A percentile compares a stretch with the other conserved stretches of the same genome.
Conservation (phyloP, 495 filamentous ascomycete genomes). For the Cairneyella variabilis region DNA sequence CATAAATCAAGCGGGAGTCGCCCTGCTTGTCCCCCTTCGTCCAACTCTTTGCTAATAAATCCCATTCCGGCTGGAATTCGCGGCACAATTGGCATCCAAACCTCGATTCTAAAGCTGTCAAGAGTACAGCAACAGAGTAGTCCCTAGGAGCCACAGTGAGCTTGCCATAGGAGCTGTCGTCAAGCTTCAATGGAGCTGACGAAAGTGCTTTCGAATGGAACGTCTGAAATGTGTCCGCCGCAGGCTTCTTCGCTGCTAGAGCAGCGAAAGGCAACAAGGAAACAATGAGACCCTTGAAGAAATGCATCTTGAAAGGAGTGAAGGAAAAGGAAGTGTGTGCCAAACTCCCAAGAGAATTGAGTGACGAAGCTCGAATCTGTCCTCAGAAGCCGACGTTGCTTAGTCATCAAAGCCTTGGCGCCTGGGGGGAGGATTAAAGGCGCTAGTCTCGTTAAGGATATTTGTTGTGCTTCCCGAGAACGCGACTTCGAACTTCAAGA, state of each 20-base stretch:
- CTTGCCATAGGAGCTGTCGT: slow-evolving; percentile 68
- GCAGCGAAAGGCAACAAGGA: slow-evolving; percentile 46
- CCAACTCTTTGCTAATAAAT: slow-evolving; percentile 85
- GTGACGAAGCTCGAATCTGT: too few species aligned
- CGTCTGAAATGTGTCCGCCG: slow-evolving; percentile 55
- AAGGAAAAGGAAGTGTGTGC: neutral
- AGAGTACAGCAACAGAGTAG: slow-evolving; percentile 75
- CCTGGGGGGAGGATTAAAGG: too few species aligned
- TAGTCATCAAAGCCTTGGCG: too few species aligned
- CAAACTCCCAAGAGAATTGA: too few species aligned
- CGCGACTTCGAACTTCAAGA: too few species aligned
- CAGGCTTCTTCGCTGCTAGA: slow-evolving; percentile 53
- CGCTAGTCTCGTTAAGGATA: too few species aligned
- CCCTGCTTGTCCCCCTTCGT: slow-evolving; percentile 69
- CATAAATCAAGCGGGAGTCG: slow-evolving; percentile 71
- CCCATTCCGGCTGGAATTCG: slow-evolving; percentile 94
- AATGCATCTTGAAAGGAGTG: slow-evolving; percentile 42
- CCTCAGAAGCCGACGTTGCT: too few species aligned
- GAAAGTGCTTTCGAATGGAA: slow-evolving; percentile 65
- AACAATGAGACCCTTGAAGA: slow-evolving; percentile 53
- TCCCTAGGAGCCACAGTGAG: slow-evolving; percentile 75
- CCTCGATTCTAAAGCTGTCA: slow-evolving; percentile 82
- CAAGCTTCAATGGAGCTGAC: slow-evolving; percentile 66
- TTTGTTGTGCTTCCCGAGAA: too few species aligned
- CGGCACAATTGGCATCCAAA: slow-evolving; percentile 85